Evolutionary conservation across 2,329 filamentous ascomycete species (phyloP).

Genomic region (Nigrospora osmanthi): DNA sequence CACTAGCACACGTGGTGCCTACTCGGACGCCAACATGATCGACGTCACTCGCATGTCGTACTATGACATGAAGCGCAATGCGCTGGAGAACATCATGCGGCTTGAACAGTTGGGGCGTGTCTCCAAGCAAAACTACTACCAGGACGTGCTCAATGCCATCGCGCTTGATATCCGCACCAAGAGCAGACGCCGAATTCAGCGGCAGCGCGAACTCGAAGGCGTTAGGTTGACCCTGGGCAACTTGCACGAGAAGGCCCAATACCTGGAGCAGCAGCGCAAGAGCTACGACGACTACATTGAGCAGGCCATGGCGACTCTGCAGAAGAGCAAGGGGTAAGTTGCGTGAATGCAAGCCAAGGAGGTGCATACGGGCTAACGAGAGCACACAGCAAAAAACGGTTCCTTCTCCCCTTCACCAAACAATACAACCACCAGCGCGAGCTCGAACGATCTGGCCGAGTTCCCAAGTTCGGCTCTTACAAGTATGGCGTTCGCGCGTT

Average conservation of each 20-base stretch:
- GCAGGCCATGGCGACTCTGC: constrained; percentile 92
- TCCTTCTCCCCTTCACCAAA: constrained; percentile 93
- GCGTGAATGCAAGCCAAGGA: neutral
- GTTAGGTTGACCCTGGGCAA: constrained; percentile 69
- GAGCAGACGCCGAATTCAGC: constrained; percentile 84
- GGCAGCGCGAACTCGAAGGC: constrained; percentile 82
- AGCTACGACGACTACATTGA: constrained; percentile 99
- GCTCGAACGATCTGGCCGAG: constrained; percentile 82
- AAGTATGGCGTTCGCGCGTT: constrained; percentile 91
- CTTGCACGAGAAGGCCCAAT: constrained; percentile 78
- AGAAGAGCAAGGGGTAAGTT: constrained; percentile 84
- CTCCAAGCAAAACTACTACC: constrained; percentile 84
- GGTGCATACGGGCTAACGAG: constrained; percentile 2
- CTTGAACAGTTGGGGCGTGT: constrained; percentile 85
- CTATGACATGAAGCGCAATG: constrained; percentile 84
- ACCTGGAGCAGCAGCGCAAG: constrained; percentile 91
- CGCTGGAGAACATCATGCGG: constrained; percentile 86
- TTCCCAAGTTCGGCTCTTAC: constrained; percentile 95
- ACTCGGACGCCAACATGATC: constrained; percentile 79
- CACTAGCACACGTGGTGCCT: constrained; percentile 69
- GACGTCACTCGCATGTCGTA: constrained; percentile 89
- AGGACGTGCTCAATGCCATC: constrained; percentile 96
- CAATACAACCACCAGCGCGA: constrained; percentile 98
- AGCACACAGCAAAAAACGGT: constrained; percentile 81
- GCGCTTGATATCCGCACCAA: constrained; percentile 96